These are phyloP conservation scores for Backusella mclennaniae DNA, from an alignment of 192 early-diverging fungal species.

Conservation along the genomic window DNA sequence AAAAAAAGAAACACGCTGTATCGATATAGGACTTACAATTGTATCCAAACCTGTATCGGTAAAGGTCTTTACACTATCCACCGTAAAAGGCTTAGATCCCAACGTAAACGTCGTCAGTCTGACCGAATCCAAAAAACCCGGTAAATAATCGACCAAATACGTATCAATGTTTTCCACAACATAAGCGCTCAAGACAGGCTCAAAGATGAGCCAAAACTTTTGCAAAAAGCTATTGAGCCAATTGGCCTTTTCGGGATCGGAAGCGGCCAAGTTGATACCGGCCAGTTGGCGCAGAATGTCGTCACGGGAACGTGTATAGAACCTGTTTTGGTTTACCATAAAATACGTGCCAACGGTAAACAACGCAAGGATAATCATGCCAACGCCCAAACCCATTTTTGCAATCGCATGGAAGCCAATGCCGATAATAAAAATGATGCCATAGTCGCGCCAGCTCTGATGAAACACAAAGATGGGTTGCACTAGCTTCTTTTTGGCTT, in stretches of 20 bases:
- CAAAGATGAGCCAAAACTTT: slow-evolving; percentile 77
- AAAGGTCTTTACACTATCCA: slow-evolving; percentile 56
- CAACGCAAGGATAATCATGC: not conserved
- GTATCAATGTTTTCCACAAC: slow-evolving; percentile 63
- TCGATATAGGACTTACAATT: slow-evolving; percentile 31
- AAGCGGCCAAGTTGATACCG: slow-evolving; percentile 27
- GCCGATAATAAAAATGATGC: slow-evolving; percentile 11
- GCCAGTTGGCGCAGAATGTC: slow-evolving; percentile 54
- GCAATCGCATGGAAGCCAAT: slow-evolving; percentile 6
- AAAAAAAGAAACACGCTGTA: not conserved
- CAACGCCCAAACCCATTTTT: not conserved
- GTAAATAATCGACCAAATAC: slow-evolving; percentile 61
- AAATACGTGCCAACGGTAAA: slow-evolving; percentile 46
- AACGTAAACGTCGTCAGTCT: slow-evolving; percentile 61
- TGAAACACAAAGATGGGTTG: not conserved
- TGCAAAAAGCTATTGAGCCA: slow-evolving; percentile 80
- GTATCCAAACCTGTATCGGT: slow-evolving; percentile 54
- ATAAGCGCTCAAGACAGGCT: slow-evolving; percentile 67
- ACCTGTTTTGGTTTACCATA: slow-evolving; percentile 45
- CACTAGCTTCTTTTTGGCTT: not conserved
- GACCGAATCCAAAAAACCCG: slow-evolving; percentile 65
- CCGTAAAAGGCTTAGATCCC: slow-evolving; percentile 59
- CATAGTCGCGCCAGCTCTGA: slow-evolving; percentile 19
- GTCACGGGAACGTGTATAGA: slow-evolving; percentile 46
- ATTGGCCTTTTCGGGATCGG: slow-evolving; percentile 57